These are phyloP conservation scores for Mycena indigotica DNA, from an alignment of 768 basidiomycete genomes.

Conservation along the genomic window DNA sequence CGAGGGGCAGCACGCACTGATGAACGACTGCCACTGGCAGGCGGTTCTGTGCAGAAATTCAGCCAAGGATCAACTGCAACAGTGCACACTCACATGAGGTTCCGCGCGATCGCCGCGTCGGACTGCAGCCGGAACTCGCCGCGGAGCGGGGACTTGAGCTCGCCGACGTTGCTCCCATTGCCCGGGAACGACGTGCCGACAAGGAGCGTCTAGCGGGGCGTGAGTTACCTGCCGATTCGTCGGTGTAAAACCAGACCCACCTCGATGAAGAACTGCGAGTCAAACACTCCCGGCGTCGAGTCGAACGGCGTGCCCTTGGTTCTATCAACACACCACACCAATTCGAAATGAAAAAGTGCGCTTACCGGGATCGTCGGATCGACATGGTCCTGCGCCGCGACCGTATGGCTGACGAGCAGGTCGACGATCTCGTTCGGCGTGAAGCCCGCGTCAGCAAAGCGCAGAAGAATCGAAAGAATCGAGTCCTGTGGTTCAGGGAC, in stretches of 20 bases:
- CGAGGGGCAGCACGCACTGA: slow-evolving; percentile 22
- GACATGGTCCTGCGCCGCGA: slow-evolving; percentile 28
- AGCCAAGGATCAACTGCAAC: neutral
- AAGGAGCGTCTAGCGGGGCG: slow-evolving; percentile 33
- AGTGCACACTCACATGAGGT: slow-evolving; percentile 21
- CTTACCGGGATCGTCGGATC: slow-evolving; percentile 26
- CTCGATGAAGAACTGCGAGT: slow-evolving; percentile 29
- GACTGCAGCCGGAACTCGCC: slow-evolving; percentile 36
- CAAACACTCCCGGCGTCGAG: slow-evolving; percentile 33
- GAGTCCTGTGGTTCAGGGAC: slow-evolving; percentile 40
- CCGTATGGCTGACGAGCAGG: slow-evolving; percentile 34
- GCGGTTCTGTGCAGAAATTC: slow-evolving; percentile 31
- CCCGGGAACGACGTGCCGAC: slow-evolving; percentile 31
- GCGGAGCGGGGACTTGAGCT: slow-evolving; percentile 26
- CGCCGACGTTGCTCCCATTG: slow-evolving; percentile 24
- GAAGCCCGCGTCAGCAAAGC: slow-evolving; percentile 39
- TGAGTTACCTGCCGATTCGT: no score
- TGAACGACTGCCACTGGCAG: slow-evolving; percentile 43
- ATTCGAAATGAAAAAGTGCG: slow-evolving; percentile 5
- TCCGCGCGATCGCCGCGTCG: slow-evolving; percentile 29
- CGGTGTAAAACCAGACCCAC: no score
- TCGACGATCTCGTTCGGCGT: slow-evolving; percentile 35
- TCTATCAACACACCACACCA: slow-evolving; percentile 7
- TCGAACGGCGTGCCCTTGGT: slow-evolving; percentile 32
- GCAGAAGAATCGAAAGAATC: slow-evolving; percentile 28